Base-by-base conservation (phyloP, 495 filamentous ascomycete genomes). In the Penicillium diatomitis region DNA sequence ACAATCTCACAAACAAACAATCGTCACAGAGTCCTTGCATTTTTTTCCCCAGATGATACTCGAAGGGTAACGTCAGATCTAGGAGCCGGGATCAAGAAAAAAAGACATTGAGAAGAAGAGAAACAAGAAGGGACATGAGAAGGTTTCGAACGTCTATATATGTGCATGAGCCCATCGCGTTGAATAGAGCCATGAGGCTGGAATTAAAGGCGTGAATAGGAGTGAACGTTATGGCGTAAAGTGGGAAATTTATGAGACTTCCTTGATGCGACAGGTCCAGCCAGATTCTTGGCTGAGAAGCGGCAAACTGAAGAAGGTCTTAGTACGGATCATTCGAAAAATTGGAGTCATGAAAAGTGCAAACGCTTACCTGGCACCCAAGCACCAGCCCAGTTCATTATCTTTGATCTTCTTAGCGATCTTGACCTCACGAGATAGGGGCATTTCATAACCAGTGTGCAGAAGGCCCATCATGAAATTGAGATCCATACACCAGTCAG, bases 391-490 rank as follows among this genome's bases (percentile, higher is more conserved):
- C 49, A 98, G 70, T 75, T 98, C 94, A 66, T 96, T 96, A 33
- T 82, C 83, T 75, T 91, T 91, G 57, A 97, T 92, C 79, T 96
- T 91, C 86, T 98, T 97, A 31, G 92, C 92, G 56, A 96, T 94
- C 75, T 86, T 88, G 46, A 98, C 90, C 70, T 97, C 91, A 20
- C 92, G 80, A 49, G 92, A 87, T 58, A 97, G 77, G 4, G 90
- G 90, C 90, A 98, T 97, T 55, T 96, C 92, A 65, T 98, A 98
- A 12, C 92, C 92, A 1, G 90, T 96, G 66, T 96, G 90, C 50
- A 96, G 70, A 44, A 98, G 72, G 27, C 85, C 85, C 51, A 95
- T 63, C 89, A 95, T 95, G 65, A 96, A 98, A 67, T 85, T 97
- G 52, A 98, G 70, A 65, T 98, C 92, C 63, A 97, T 67, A 70